Evolutionary conservation across 164 flowering plant genomes (phyloP).

Genomic region (Cinnamomum chago): DNA sequence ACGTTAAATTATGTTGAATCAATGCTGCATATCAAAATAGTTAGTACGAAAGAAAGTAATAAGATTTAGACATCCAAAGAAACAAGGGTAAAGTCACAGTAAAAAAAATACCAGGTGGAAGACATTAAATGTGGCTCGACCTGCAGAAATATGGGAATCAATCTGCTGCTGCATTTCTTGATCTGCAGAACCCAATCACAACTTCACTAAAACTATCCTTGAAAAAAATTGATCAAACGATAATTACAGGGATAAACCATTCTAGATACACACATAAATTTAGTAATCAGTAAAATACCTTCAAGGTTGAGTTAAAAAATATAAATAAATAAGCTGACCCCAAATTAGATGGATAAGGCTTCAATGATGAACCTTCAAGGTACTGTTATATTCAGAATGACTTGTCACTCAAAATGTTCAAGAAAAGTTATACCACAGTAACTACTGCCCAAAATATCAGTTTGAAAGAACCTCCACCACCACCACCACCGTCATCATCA

Average conservation of each 20-base stretch:
- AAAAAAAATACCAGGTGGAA: conserved; percentile 53
- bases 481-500: too few relatives aligned
- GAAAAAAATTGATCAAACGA: background rate
- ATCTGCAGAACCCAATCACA: conserved; percentile 37
- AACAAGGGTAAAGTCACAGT: background rate
- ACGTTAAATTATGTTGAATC: background rate
- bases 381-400: background rate
- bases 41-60: background rate
- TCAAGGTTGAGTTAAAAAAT: background rate
- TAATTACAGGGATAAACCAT: background rate
- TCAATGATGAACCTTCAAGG: too few relatives aligned
- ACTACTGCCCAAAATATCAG: too few relatives aligned
- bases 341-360: background rate
- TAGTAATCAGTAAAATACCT: background rate
- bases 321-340: background rate
- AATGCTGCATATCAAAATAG: background rate
- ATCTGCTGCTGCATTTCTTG: conserved; percentile 85
- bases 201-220: background rate
- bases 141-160: conserved; percentile 54
- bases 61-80: background rate
- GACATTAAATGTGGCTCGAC: conserved; percentile 65
- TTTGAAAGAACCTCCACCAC: too few relatives aligned
- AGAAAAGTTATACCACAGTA: too few relatives aligned
- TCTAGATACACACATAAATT: background rate
- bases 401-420: background rate